Conservation (phyloP, 2,329 filamentous ascomycete genomes). For the Pleoardoris graminearum region DNA sequence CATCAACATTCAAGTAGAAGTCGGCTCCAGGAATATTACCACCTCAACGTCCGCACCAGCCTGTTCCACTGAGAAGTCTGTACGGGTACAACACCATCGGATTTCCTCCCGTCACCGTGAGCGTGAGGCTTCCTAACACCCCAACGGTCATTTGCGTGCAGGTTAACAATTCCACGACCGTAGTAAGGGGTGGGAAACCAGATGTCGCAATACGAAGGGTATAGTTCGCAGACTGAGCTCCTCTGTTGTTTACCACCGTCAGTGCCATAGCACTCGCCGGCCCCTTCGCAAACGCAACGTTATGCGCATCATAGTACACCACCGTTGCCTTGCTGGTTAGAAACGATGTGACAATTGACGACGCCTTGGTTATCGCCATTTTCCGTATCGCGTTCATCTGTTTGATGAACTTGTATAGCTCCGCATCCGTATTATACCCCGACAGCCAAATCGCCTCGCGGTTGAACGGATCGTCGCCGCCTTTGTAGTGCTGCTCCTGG, state of each 20-base stretch:
- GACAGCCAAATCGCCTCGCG: slow-evolving; percentile 46
- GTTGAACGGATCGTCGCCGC: slow-evolving; percentile 43
- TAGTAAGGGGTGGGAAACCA: slow-evolving; percentile 23
- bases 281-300: slow-evolving; percentile 52
- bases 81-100: background rate
- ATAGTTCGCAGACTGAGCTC: slow-evolving; percentile 38
- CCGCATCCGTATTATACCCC: slow-evolving; percentile 45
- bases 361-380: slow-evolving; percentile 45
- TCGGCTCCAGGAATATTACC: too few species aligned
- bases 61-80: background rate
- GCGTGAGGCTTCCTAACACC: background rate
- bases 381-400: slow-evolving; percentile 50
- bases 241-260: slow-evolving; percentile 52
- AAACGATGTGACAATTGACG: slow-evolving; percentile 48
- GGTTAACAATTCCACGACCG: slow-evolving; percentile 39
- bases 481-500: slow-evolving; percentile 49
- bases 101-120: background rate
- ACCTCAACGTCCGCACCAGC: slow-evolving; percentile 3
- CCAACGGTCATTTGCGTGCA: slow-evolving; percentile 21
- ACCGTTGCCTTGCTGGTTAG: slow-evolving; percentile 47
- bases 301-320: slow-evolving; percentile 50
- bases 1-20: too few species aligned
- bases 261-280: slow-evolving; percentile 44
- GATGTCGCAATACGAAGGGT: slow-evolving; percentile 35
- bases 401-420: slow-evolving; percentile 45